These are phyloP conservation scores for Botrytis paeoniae DNA, from an alignment of 2,329 filamentous ascomycete species.

Conservation along the genomic window DNA sequence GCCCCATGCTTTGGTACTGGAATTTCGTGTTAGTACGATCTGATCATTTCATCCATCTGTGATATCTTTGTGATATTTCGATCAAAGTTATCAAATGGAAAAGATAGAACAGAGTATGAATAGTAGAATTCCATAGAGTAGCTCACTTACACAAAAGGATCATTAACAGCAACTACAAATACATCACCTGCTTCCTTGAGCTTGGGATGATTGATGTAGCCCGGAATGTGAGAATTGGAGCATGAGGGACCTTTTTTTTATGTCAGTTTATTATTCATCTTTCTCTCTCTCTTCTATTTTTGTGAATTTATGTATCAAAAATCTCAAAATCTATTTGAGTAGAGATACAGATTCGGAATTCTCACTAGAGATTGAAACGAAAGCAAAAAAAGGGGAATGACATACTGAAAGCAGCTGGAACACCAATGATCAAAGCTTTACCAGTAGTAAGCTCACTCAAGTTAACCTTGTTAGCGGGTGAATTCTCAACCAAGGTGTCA, in stretches of 20 bases:
- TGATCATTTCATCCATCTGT: background rate
- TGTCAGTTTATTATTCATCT: background rate
- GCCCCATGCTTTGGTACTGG: slow-evolving; percentile 86
- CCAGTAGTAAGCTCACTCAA: slow-evolving; percentile 69
- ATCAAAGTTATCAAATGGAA: background rate
- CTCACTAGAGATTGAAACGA: background rate
- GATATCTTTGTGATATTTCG: background rate
- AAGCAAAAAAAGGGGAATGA: slow-evolving; percentile 21
- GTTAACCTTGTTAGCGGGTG: slow-evolving; percentile 90
- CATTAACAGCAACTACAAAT: slow-evolving; percentile 90
- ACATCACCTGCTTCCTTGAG: slow-evolving; percentile 78
- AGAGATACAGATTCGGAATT: background rate
- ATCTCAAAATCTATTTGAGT: too few species aligned
- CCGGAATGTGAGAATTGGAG: slow-evolving; percentile 73
- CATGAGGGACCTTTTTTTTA: slow-evolving; percentile 53
- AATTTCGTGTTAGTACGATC: background rate
- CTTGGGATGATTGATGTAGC: slow-evolving; percentile 77
- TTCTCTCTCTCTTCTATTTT: background rate
- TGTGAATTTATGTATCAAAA: background rate
- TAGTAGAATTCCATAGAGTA: background rate
- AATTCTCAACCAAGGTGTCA: slow-evolving; percentile 75
- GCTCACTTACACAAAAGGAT: slow-evolving; percentile 79
- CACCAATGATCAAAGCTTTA: slow-evolving; percentile 80
- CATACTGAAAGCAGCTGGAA: slow-evolving; percentile 73
- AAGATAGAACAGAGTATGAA: background rate